Base-by-base conservation (phyloP, 257 asterid genomes). In the Handroanthus guayacan region DNA sequence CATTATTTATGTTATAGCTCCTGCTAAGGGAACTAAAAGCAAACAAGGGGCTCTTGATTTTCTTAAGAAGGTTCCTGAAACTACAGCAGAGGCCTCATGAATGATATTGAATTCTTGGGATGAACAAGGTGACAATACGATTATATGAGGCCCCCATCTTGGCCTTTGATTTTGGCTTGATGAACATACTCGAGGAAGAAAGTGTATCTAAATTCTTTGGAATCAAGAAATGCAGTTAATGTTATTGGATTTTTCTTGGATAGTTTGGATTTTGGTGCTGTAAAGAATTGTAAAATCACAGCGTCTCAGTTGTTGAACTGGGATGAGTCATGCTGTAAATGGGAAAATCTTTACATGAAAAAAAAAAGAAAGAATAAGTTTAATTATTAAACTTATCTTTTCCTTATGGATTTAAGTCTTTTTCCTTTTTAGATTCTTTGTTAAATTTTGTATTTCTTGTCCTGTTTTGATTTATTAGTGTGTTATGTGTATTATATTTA, bases 1-100 rank as follows among this genome's bases (percentile, higher is more conserved):
- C 54, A 31, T 71, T 72, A 18, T 38, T 75, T 75, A 11, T 37
- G 31, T 16, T 69, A 17, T 34, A 94, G 98, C 70, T 82, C 90
- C 89, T 52, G 79, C 78, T 1, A 90, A 85, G 82, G 65, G 82
- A 69, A 75, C 87, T 18, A 83, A 83, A 45, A 81, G 74, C 82
- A 92, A 85, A 84, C 98, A 95, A 79, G 87, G 85, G 18, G 83
- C 86, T 47, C 91, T 92, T 56, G 87, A 81, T 85, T 89, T 95
- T 69, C 75, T 75, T 62, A 91, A 82, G 86, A 86, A 83, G 58
- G 78, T 82, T 67, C 87, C 91, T 75, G 81, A 83, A 84, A 69
- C 89, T 41, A 57, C 91, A 31, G 83, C 85, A 14, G 80, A 88
- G 60, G 92, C 90, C 36, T 78, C 82, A 36, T 83, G 82, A 81